A percentile compares a stretch with the other conserved stretches of the same genome.
Conservation (phyloP, 352 stramenopile genomes). For the Phytophthora litchii region DNA sequence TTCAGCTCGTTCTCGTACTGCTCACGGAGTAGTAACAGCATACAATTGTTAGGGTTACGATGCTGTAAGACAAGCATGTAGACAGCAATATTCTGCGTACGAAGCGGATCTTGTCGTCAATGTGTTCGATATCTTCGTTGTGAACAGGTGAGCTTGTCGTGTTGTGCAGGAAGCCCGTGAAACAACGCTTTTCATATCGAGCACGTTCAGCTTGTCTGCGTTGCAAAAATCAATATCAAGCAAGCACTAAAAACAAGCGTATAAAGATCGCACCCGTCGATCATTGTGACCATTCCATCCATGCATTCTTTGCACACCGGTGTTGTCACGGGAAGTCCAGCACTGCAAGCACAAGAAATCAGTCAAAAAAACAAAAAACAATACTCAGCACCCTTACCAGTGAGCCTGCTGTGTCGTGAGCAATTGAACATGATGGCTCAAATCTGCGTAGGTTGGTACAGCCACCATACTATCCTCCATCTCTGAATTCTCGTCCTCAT, state of each 20-base stretch:
- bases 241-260: neutral
- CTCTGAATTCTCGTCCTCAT: conserved; percentile 24
- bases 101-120: conserved; percentile 77
- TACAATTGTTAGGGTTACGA: neutral
- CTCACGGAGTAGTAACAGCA: conserved; percentile 2
- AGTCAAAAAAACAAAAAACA: neutral
- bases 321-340: conserved; percentile 62
- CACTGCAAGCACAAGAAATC: conserved; percentile 28
- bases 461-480: conserved; percentile 70
- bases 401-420: conserved; percentile 75
- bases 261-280: conserved; percentile 50
- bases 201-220: conserved; percentile 67
- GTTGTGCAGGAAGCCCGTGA: conserved; percentile 61
- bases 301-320: conserved; percentile 79
- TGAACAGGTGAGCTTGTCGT: conserved; percentile 49
- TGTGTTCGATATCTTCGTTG: conserved; percentile 66
- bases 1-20: conserved; percentile 77
- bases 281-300: conserved; percentile 74
- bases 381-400: conserved; percentile 47
- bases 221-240: neutral
- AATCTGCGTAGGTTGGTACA: conserved; percentile 68
- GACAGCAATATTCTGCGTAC: conserved; percentile 34
- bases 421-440: conserved; percentile 75
- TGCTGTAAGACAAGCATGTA: neutral
- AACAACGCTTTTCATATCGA: conserved; percentile 74